Percentiles rank a stretch among this genome's conserved stretches.
Evolutionary conservation across 2,329 filamentous ascomycete genomes (phyloP).

Genomic region (Exutisphaerella laricina): DNA sequence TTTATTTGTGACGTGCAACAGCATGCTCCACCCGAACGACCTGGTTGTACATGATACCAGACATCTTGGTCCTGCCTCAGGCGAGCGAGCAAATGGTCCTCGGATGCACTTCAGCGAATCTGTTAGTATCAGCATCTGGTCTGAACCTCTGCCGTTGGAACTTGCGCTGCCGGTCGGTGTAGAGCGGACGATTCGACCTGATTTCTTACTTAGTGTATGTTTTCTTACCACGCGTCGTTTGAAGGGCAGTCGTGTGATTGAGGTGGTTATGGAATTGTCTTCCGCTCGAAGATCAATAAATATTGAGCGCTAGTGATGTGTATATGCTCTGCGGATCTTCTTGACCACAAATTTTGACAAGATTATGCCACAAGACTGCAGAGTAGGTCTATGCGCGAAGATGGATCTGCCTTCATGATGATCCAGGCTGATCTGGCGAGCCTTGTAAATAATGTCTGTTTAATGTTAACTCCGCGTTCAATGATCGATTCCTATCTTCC

Average conservation of each 20-base stretch:
- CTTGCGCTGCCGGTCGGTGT: constrained; percentile 23
- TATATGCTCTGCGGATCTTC: constrained; percentile 25
- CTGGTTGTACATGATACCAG: constrained; percentile 25
- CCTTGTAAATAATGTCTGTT: constrained; percentile 29
- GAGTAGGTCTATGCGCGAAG: constrained; percentile 1
- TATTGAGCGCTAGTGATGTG: constrained; percentile 13
- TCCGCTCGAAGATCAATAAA: constrained; percentile 4
- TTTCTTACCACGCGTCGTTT: constrained; percentile 14
- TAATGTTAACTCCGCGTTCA: constrained; percentile 19
- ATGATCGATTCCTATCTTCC: too few species aligned
- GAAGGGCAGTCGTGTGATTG: constrained; percentile 10
- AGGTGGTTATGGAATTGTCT: constrained; percentile 9
- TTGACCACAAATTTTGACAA: too few species aligned
- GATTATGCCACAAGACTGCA: constrained; percentile 4
- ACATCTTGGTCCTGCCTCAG: constrained; percentile 10
- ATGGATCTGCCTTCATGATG: constrained; percentile 13
- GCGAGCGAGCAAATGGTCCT: constrained; percentile 8
- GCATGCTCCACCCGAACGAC: constrained; percentile 16
- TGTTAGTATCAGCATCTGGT: constrained; percentile 20
- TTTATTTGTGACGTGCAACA: constrained; percentile 2
- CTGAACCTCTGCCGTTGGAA: constrained; percentile 13
- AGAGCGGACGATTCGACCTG: constrained; percentile 17
- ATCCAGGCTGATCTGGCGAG: constrained; percentile 2
- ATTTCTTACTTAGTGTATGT: constrained; percentile 14
- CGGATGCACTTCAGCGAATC: constrained; percentile 12